Percentiles rank a stretch among this genome's conserved stretches.
These are phyloP conservation scores for Zygnema cylindricum DNA, from an alignment of 139 green algal species.

Conservation along the genomic window DNA sequence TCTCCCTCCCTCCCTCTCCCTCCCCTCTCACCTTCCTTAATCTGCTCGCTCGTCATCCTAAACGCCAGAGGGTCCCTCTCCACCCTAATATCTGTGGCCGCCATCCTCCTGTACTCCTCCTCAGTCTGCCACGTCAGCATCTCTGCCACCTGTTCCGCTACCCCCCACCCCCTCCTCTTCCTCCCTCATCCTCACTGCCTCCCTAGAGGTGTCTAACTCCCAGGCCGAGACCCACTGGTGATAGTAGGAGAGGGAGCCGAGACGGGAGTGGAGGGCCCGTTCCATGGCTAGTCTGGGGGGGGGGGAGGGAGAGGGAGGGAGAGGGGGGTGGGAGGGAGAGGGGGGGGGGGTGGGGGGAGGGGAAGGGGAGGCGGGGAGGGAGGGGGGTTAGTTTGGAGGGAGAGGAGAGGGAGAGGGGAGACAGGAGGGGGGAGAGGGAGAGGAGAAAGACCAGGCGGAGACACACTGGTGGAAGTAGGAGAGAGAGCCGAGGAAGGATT, in stretches of 20 bases:
- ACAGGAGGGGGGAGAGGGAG: too few species aligned
- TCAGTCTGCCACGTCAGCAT: conserved; percentile 24
- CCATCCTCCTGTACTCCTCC: conserved; percentile 36
- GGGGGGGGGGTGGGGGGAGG: too few species aligned
- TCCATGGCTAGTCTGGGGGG: conserved; percentile 30
- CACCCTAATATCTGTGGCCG: conserved; percentile 11
- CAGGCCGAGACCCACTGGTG: conserved; percentile 42
- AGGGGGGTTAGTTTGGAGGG: too few species aligned
- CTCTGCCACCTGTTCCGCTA: conserved; percentile 29
- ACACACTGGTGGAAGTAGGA: too few species aligned
- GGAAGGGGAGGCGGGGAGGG: too few species aligned
- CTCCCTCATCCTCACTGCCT: not conserved
- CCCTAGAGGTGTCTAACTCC: conserved; percentile 1
- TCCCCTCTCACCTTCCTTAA: conserved; percentile 45
- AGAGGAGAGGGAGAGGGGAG: too few species aligned
- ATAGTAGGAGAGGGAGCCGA: conserved; percentile 44
- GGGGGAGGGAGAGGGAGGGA: not conserved
- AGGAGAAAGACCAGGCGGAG: too few species aligned
- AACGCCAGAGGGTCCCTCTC: conserved; percentile 23
- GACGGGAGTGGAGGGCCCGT: not conserved
- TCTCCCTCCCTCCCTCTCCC: too few species aligned
- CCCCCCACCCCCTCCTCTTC: not conserved
- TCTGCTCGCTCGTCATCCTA: conserved; percentile 23
- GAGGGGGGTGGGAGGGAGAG: not conserved
- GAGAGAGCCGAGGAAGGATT: too few species aligned